Base-by-base conservation (phyloP, 1,284 basidiomycete species). In the Blastosporella zonata region DNA sequence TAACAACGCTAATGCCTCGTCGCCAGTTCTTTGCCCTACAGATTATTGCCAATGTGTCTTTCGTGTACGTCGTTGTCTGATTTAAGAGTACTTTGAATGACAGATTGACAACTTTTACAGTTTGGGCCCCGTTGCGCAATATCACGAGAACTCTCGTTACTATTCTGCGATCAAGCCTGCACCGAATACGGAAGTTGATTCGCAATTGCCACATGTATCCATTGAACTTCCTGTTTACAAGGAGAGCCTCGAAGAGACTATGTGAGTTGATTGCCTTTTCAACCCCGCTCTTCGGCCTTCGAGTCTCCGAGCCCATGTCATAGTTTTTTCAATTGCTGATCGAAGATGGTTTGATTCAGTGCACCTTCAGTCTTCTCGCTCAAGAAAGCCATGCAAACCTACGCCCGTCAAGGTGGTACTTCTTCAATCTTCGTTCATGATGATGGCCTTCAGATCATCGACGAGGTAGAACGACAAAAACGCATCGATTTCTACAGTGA, bases 351-450 rank as follows among this genome's bases (percentile, higher is more conserved):
- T 82, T 61, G 6, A 43, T 36, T 9, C 55, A 84, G 83, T 45
- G 71, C 76, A 2, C 90, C 89, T 0, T 92, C 90, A 1, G 81
- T 93, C 34, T 84, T 85, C 52, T 92, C 88, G 0, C 71, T 93
- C 49, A 90, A 93, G 69, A 84, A 84, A 61, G 91, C 90, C 1
- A 93, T 93, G 82, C 86, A 88, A 62, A 93, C 88, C 4, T 92
- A 92, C 60, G 87, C 89, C 13, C 77, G 87, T 1, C 89, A 92
- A 63, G 89, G 87, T 47, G 70, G 90, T n/a, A 86, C 87, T 0
- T 87, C 84, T 8, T 74, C 79, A 3, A 90, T 92, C 60, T 81
- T 92, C 57, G 75, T 92, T 23, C 85, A 87, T 58, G 89, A 92
- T 55, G 87, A 92, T 59, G 91, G 91, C 43, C 68, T 87, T 61